Conservation (phyloP, 306 rosid genomes). For the Medicago arabica region DNA sequence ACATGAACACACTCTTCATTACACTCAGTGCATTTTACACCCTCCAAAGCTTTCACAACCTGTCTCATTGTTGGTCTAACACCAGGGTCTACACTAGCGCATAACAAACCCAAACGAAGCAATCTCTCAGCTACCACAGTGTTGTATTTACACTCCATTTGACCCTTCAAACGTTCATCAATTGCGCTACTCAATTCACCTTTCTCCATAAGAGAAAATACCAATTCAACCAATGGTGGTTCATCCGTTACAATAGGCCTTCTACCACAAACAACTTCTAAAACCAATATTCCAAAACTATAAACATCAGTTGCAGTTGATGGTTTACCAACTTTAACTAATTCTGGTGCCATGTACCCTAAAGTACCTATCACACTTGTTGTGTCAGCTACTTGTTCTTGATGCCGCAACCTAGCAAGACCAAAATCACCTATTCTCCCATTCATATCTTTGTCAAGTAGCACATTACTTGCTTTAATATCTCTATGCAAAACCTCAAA, state of each 20-base stretch:
- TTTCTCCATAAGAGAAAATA: conserved; percentile 53
- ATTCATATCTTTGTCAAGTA: conserved; percentile 74
- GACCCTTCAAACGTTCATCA: conserved; percentile 59
- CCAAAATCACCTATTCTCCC: conserved; percentile 77
- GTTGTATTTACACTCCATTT: conserved; percentile 35
- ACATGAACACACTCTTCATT: conserved; percentile 45
- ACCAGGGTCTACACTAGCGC: conserved; percentile 61
- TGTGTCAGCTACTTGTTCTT: conserved; percentile 49
- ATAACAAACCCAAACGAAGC: conserved; percentile 67
- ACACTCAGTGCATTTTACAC: conserved; percentile 39
- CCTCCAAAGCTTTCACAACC: conserved; percentile 63
- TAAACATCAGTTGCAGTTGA: conserved; percentile 62
- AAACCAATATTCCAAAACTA: conserved; percentile 67
- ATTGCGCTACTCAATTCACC: conserved; percentile 47
- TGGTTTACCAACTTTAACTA: conserved; percentile 57
- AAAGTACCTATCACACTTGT: conserved; percentile 70
- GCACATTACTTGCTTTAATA: conserved; percentile 70
- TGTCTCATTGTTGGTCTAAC: conserved; percentile 73
- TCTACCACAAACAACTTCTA: conserved; percentile 69
- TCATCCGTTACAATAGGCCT: conserved; percentile 60
- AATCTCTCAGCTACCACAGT: conserved; percentile 58
- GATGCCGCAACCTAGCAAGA: conserved; percentile 64
- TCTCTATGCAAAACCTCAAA: conserved; percentile 78
- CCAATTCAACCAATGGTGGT: conserved; percentile 66
- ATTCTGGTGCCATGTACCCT: conserved; percentile 76